Base-by-base conservation (phyloP, 768 basidiomycete genomes). In the Phaffia australis region DNA sequence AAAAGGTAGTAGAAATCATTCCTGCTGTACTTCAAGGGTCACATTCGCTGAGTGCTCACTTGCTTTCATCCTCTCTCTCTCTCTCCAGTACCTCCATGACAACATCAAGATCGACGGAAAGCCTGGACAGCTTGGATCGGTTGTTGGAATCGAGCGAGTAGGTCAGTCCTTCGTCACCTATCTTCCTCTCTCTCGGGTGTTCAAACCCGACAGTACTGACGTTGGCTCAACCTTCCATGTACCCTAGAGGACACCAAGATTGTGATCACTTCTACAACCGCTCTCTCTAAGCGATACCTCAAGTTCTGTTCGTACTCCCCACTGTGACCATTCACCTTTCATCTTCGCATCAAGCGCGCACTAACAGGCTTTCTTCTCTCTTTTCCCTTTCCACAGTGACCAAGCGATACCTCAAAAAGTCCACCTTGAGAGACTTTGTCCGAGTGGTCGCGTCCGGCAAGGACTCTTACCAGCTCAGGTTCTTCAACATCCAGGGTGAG, bases 401-500 rank as follows among this genome's bases (percentile, higher is more conserved):
- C 23, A 68, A 68, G 62, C 55, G 66, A 16, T 68, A 48, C 60
- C 66, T 68, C 56, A 68, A 68, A 62, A 68, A 68, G 66, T 62
- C 60, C 23, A 56, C 66, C 21, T 62, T 68, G 23, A 47, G 66
- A 32, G 66, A 68, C 56, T 68, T 68, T 57, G 51, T 68, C 51
- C 60, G 85, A 64, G 94, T 99, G 71, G 89, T 98, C 71, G 89
- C 94, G 47, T 85, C 90, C 29, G 82, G 84, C 61, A 95, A 97
- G 81, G 89, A 95, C 76, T 83, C 82, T 71, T 99, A 98, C 80
- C 85, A 91, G 74, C 86, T 99, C 71, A 84, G 87, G 72, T 94
- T 93, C 87, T 93, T 74, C 77, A 78, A 77, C 62, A 47, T 68
- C 50, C 66, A 68, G 56, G 66, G 56, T 47, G 66, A 68, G 62